Percentiles rank a stretch among this genome's conserved stretches.
These are phyloP conservation scores for Colletotrichum orbiculare DNA, from an alignment of 2,329 filamentous ascomycete species.

Conservation along the genomic window DNA sequence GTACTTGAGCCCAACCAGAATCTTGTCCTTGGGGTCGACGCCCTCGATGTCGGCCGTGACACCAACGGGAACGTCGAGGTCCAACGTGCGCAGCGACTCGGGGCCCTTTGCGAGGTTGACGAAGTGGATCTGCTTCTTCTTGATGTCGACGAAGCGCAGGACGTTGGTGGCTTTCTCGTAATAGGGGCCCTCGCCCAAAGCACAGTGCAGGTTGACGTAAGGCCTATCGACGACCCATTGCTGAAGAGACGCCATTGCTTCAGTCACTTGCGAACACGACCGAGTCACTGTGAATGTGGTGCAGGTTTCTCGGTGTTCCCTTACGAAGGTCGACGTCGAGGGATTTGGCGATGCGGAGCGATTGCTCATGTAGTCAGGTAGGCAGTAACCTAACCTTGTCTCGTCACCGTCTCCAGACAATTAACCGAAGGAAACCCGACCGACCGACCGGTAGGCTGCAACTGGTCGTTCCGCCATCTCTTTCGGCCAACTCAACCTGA, in stretches of 20 bases:
- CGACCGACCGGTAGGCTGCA: not conserved
- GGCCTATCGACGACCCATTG: constrained; percentile 63
- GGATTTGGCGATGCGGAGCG: constrained; percentile 26
- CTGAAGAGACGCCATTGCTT: constrained; percentile 53
- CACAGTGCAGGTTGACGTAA: constrained; percentile 72
- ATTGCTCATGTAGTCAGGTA: not conserved
- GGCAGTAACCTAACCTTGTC: constrained; percentile 9
- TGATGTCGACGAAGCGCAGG: constrained; percentile 86
- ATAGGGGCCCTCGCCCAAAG: constrained; percentile 79
- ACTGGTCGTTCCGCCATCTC: constrained; percentile 16
- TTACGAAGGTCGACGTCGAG: constrained; percentile 6
- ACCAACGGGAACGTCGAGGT: constrained; percentile 65
- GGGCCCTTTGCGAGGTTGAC: constrained; percentile 74
- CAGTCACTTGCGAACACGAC: too few relatives aligned
- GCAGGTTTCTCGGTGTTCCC: not conserved
- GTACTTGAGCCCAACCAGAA: constrained; percentile 83
- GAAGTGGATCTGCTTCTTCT: constrained; percentile 77
- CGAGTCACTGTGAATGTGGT: not conserved
- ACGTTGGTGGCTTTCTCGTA: constrained; percentile 74
- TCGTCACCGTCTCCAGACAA: constrained; percentile 5
- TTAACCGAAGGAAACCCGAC: constrained; percentile 33
- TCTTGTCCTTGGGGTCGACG: constrained; percentile 68
- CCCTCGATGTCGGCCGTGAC: constrained; percentile 85
- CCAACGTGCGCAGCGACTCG: constrained; percentile 69
- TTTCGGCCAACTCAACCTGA: not conserved